Conservation (phyloP, 768 basidiomycete genomes). For the Jaapia argillacea region DNA sequence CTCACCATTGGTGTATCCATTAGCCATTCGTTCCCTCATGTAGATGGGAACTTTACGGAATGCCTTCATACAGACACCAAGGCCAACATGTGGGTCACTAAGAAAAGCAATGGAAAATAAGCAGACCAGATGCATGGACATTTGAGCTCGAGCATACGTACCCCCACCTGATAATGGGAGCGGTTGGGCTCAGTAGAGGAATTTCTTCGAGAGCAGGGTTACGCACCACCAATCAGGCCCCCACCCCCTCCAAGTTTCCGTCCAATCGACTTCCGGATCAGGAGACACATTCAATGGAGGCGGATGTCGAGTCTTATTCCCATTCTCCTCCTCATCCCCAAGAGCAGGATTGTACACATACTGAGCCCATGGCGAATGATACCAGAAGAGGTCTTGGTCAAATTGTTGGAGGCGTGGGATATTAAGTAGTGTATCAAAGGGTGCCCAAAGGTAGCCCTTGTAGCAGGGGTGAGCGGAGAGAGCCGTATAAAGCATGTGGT, state of each 20-base stretch:
- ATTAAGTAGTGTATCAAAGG: conserved; percentile 40
- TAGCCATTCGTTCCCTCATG: conserved; percentile 28
- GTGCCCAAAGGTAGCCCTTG: conserved; percentile 41
- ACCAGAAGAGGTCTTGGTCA: conserved; percentile 36
- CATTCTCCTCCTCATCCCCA: conserved; percentile 8
- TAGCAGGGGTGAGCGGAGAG: conserved; percentile 34
- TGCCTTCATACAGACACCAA: conserved; percentile 32
- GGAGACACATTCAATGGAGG: conserved; percentile 33
- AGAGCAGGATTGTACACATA: conserved; percentile 31
- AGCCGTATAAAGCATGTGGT: conserved; percentile 43
- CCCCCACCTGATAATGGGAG: conserved; percentile 28
- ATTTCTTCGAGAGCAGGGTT: too few species aligned
- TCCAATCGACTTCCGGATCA: conserved; percentile 24
- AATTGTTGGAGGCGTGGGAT: conserved; percentile 37
- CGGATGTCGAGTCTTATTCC: conserved; percentile 21
- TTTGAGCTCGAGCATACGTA: conserved; percentile 11
- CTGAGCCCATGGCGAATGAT: conserved; percentile 36
- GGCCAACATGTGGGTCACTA: conserved; percentile 35
- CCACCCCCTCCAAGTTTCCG: conserved; percentile 31
- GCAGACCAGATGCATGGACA: not conserved
- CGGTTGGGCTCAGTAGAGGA: not conserved
- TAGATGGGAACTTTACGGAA: conserved; percentile 23
- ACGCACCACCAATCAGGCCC: conserved; percentile 33
- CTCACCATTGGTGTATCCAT: conserved; percentile 17
- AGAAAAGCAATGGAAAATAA: not conserved